phyloP scores from a whole-genome alignment of 73 alveolate species.

The Paramecium caudatum region DNA sequence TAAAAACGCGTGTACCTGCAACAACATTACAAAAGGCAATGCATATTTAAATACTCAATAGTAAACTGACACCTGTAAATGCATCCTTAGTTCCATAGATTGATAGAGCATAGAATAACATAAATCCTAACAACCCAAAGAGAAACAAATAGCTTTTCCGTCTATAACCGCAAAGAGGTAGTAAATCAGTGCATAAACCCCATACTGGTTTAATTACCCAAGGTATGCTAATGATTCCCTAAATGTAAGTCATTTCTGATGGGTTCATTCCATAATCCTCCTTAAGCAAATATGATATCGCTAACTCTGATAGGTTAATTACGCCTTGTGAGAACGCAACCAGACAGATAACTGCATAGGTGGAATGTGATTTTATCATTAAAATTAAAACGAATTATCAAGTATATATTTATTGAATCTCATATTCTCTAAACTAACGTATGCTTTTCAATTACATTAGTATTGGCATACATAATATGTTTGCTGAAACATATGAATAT shows the following conservation, averaged over 20 bases:
- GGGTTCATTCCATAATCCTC: conserved; percentile 80
- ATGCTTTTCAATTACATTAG: neutral
- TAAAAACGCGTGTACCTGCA: conserved; percentile 12
- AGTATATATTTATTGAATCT: neutral
- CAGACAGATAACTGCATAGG: conserved; percentile 52
- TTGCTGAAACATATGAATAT: neutral
- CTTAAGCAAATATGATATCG: conserved; percentile 73
- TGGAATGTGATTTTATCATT: conserved; percentile 29
- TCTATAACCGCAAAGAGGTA: conserved; percentile 89
- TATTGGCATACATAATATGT: neutral
- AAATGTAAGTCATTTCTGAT: conserved; percentile 74
- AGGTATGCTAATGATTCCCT: conserved; percentile 75
- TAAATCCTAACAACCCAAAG: conserved; percentile 81
- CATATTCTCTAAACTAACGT: neutral
- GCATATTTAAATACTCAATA: conserved; percentile 31
- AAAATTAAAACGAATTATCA: conserved; percentile 23
- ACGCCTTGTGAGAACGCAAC: conserved; percentile 75
- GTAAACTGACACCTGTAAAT: neutral
- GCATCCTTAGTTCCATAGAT: conserved; percentile 45
- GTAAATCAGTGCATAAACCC: conserved; percentile 96
- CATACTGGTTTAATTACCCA: conserved; percentile 96
- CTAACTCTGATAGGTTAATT: conserved; percentile 76
- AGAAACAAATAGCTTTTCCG: conserved; percentile 89
- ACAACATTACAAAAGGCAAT: conserved; percentile 70
- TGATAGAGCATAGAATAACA: conserved; percentile 82